Evolutionary conservation across 192 early-diverging fungal genomes (phyloP), one percentile per base, ranked within the genome.

Genomic region (Gonapodya sp.): DNA sequence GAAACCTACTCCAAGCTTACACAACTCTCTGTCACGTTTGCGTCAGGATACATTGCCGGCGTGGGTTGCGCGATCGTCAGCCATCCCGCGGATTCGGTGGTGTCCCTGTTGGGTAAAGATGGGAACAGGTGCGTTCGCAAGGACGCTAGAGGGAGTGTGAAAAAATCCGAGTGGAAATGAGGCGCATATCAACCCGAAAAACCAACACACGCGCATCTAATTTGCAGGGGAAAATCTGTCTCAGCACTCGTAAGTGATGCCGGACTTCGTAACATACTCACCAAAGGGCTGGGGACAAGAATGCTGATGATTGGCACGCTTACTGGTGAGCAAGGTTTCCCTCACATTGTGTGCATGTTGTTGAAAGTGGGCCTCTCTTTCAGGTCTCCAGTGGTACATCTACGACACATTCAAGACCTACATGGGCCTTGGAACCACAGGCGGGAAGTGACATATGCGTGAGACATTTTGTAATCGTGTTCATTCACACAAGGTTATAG

Each of bases 241-340:
- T 85, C 84, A 16, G 80, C 79, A 36, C 87, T 88, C 78, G 85
- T 86, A 73, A 18, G 46, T 33, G 87, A 88, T 78, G 33, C 81
- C 79, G 87, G 87, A n/a, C 73, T 81, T 79, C 2, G 74, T 35
- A 85, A 84, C 80, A 83, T 89, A 14, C 85, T 93, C 81, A 94
- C 93, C 91, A 90, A 90, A 83, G 95, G 95, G 81, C 87, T 96
- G 32, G 89, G 89, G 32, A 91, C 94, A 46, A 93, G 95, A 89
- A 93, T 96, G 84, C 85, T 95, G 37, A 96, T 96, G 95, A 93
- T 95, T 82, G 95, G 95, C 88, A 94, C 94, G 79, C 87, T 96
- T 35, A 96, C 94, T 83, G 93, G 89, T 84, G 73, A 35, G 83
- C 64, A 18, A n/a, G n/a, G n/a, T 78, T 78, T 18, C 18, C 18